Evolutionary conservation across 345 rosid genomes (phyloP).

Genomic region (Pugionium dolabratum): DNA sequence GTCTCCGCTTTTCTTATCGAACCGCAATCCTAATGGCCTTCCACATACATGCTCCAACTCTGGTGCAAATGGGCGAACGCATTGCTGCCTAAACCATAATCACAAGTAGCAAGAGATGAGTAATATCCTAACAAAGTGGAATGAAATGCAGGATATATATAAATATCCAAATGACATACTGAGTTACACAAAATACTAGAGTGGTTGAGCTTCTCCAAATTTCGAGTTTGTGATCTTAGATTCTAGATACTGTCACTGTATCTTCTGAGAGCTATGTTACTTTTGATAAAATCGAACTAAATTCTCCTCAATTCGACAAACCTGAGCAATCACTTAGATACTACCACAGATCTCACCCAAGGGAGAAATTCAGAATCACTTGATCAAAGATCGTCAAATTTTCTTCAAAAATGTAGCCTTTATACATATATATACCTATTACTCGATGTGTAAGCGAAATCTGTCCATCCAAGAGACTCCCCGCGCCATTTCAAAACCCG

Average conservation of each 20-base stretch:
- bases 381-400: not conserved
- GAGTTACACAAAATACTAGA: not conserved
- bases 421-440: conserved; percentile 42
- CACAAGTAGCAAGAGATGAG: conserved; percentile 12
- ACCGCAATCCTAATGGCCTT: conserved; percentile 71
- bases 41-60: conserved; percentile 75
- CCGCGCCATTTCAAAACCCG: conserved; percentile 67
- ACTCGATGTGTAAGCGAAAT: conserved; percentile 60
- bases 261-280: not conserved
- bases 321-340: not conserved
- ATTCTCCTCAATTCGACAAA: not conserved
- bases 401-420: not conserved
- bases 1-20: conserved; percentile 62
- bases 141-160: not conserved
- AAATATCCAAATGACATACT: not conserved
- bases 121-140: not conserved
- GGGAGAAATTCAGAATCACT: not conserved
- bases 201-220: not conserved
- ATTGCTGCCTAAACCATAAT: conserved; percentile 49
- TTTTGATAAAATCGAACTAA: conserved; percentile 10
- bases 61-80: conserved; percentile 64
- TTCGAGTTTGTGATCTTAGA: not conserved
- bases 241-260: not conserved
- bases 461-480: conserved; percentile 50
- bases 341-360: not conserved